Evolutionary conservation across 2,329 filamentous ascomycete genomes (phyloP).

Genomic region (Talaromyces amestolkiae): DNA sequence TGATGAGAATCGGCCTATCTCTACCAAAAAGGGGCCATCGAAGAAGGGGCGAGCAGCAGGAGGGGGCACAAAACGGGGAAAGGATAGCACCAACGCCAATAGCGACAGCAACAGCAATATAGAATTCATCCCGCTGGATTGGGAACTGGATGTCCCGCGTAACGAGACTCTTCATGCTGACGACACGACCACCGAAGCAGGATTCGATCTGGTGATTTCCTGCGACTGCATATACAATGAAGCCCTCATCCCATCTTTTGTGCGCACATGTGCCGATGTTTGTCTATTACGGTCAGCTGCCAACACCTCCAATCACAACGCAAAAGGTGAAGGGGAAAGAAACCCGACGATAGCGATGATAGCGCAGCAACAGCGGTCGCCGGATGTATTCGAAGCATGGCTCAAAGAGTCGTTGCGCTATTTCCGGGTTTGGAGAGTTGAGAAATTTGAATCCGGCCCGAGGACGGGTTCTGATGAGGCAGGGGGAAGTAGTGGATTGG

Average conservation of each 20-base stretch:
- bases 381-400: constrained; percentile 83
- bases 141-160: constrained; percentile 61
- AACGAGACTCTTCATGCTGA: constrained; percentile 6
- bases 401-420: constrained; percentile 61
- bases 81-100: constrained; percentile 8
- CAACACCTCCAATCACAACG: constrained; percentile 2
- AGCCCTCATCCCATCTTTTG: constrained; percentile 73
- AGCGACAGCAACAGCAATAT: constrained; percentile 40
- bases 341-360: constrained; percentile 70
- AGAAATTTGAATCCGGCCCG: constrained; percentile 34
- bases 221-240: constrained; percentile 98
- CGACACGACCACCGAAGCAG: constrained; percentile 27
- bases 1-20: constrained; percentile 38
- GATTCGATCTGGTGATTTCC: constrained; percentile 73
- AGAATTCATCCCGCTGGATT: constrained; percentile 68
- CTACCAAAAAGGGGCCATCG: not conserved
- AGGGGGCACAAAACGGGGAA: not conserved
- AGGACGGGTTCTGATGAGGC: not conserved
- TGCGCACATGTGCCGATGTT: constrained; percentile 74
- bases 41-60: not conserved
- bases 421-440: constrained; percentile 74
- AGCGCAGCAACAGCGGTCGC: constrained; percentile 82
- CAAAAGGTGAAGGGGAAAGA: constrained; percentile 16
- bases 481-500: constrained; percentile 47
- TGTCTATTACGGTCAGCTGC: constrained; percentile 56